Evolutionary conservation across 164 flowering plant species (phyloP).

Genomic region (Sedum album): DNA sequence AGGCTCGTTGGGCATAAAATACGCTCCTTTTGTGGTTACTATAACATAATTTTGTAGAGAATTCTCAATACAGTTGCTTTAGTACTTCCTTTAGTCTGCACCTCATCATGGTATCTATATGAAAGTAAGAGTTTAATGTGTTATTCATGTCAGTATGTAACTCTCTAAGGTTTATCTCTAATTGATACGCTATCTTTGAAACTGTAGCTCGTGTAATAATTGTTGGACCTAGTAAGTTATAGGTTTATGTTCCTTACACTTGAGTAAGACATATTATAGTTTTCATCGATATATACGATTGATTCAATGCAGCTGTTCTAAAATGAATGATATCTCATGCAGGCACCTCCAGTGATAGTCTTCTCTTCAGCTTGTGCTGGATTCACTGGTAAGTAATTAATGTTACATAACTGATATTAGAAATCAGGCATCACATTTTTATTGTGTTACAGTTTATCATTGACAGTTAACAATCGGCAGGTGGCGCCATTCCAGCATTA

Average conservation of each 20-base stretch:
- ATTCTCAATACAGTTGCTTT: too few species aligned
- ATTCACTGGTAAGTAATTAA: conserved; percentile 51
- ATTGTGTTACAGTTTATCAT: background rate
- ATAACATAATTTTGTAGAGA: too few species aligned
- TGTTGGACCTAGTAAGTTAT: background rate
- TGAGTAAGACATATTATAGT: background rate
- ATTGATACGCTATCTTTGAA: background rate
- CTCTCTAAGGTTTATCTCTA: background rate
- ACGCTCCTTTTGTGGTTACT: too few species aligned
- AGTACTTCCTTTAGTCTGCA: too few species aligned
- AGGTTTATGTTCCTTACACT: background rate
- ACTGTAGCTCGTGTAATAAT: background rate
- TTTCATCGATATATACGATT: background rate
- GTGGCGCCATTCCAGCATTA: conserved; percentile 87
- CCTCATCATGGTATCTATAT: background rate
- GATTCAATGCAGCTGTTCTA: background rate
- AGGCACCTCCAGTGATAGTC: conserved; percentile 96
- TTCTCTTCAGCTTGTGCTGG: conserved; percentile 97
- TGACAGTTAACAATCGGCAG: conserved; percentile 27
- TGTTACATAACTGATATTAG: background rate
- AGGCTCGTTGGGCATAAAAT: too few species aligned
- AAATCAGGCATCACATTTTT: background rate
- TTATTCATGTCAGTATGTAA: background rate
- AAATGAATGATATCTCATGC: conserved; percentile 16
- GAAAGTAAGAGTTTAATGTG: background rate